These are phyloP conservation scores for Verticillium nonalfalfae DNA, from an alignment of 2,329 filamentous ascomycete species.

Conservation along the genomic window DNA sequence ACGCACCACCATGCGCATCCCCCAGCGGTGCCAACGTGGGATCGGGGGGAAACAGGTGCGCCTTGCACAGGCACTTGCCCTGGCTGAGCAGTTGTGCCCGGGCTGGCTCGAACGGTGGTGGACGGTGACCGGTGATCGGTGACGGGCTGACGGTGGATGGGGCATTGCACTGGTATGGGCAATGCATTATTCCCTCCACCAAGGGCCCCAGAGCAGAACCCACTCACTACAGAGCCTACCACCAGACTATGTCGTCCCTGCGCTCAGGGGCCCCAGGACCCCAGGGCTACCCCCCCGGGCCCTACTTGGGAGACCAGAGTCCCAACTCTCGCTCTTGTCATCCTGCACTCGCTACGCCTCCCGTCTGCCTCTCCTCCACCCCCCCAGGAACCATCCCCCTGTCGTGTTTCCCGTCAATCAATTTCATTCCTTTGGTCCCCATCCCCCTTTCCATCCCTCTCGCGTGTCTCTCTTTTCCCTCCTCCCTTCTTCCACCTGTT, in stretches of 20 bases:
- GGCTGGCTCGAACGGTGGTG: not conserved
- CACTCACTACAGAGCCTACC: not conserved
- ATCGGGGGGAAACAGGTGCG: not conserved
- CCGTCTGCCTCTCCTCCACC: not conserved
- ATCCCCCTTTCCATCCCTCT: slow-evolving; percentile 13
- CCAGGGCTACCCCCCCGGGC: not conserved
- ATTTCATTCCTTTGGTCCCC: slow-evolving; percentile 14
- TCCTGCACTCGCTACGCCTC: not conserved
- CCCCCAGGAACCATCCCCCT: not conserved
- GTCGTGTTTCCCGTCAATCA: slow-evolving; percentile 14
- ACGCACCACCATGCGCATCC: not conserved
- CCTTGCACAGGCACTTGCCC: not conserved
- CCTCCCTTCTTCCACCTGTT: slow-evolving; percentile 9
- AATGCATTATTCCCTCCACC: not conserved
- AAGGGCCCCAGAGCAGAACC: not conserved
- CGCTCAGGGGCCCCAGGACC: not conserved
- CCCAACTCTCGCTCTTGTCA: not conserved
- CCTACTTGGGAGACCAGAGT: not conserved
- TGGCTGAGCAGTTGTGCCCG: not conserved
- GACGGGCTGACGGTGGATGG: not conserved
- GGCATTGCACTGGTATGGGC: not conserved
- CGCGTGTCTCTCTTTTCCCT: slow-evolving; percentile 9
- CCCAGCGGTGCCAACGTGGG: not conserved
- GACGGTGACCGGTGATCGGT: not conserved
- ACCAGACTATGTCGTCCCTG: not conserved